A percentile compares a stretch with the other conserved stretches of the same genome.
phyloP scores from a whole-genome alignment of 345 rosid species.

The Isatis tinctoria region DNA sequence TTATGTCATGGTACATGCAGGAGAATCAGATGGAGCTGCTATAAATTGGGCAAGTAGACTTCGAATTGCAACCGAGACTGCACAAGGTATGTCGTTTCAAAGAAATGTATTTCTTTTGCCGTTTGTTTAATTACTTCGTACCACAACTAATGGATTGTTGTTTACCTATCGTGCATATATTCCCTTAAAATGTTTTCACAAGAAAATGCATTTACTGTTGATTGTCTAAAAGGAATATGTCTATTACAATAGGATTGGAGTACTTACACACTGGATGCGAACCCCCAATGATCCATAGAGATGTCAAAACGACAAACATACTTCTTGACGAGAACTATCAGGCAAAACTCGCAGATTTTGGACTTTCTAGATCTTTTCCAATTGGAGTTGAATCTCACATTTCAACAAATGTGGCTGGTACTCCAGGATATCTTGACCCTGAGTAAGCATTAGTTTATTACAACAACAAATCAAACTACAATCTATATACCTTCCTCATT shows the following conservation, averaged over 20 bases:
- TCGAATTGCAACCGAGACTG: constrained; percentile 36
- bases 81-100: constrained; percentile 21
- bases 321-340: constrained; percentile 29
- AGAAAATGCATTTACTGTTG: background rate
- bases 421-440: constrained; percentile 47
- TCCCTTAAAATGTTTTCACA: background rate
- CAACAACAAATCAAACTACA: background rate
- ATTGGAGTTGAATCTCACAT: constrained; percentile 15
- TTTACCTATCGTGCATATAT: too few relatives aligned
- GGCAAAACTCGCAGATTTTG: constrained; percentile 41
- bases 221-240: background rate
- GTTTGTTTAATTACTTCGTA: too few relatives aligned
- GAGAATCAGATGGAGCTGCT: background rate
- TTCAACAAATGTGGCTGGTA: constrained; percentile 13
- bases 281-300: constrained; percentile 40
- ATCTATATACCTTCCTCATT: background rate
- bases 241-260: constrained; percentile 28
- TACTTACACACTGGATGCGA: constrained; percentile 42
- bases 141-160: too few relatives aligned
- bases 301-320: constrained; percentile 42
- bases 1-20: background rate
- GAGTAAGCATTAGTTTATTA: constrained; percentile 29
- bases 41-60: constrained; percentile 41
- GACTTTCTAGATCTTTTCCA: constrained; percentile 32
- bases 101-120: background rate